These are phyloP conservation scores for Elsinoe fawcettii DNA, from an alignment of 2,329 filamentous ascomycete species.

Conservation along the genomic window DNA sequence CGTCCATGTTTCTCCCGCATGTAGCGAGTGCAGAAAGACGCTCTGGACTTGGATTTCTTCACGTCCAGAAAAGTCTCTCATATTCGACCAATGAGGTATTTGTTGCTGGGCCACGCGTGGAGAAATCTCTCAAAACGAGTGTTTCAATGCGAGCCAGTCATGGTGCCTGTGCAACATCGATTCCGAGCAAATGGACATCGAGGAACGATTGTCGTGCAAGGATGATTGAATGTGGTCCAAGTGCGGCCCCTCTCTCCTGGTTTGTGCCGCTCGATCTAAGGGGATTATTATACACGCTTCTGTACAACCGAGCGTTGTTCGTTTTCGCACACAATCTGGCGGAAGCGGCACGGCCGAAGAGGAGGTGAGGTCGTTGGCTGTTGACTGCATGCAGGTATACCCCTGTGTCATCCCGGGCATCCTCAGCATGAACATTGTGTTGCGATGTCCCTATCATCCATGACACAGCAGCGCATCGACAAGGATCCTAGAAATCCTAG, in stretches of 20 bases:
- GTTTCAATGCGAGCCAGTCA: slow-evolving; percentile 11
- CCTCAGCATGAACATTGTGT: neutral
- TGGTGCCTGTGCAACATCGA: neutral
- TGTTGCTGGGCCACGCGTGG: neutral
- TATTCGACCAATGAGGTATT: neutral
- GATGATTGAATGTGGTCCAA: neutral
- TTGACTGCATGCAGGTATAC: neutral
- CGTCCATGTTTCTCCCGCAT: neutral
- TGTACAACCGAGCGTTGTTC: slow-evolving; percentile 6
- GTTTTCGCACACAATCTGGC: slow-evolving; percentile 3
- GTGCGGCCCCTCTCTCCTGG: slow-evolving; percentile 3
- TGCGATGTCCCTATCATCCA: neutral
- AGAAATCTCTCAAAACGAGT: neutral
- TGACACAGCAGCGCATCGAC: neutral
- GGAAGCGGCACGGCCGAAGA: neutral
- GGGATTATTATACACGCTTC: neutral
- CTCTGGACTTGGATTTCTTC: neutral
- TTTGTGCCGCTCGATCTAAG: neutral
- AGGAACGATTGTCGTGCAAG: slow-evolving; percentile 4
- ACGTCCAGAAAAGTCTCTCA: neutral
- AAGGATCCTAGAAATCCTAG: neutral
- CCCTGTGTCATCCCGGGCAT: slow-evolving; percentile 6
- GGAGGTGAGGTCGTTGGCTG: neutral
- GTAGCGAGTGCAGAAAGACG: neutral
- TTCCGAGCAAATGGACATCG: neutral